A percentile compares a stretch with the other conserved stretches of the same genome.
Conservation (phyloP, 768 basidiomycete genomes). For the Daedaleopsis sinensis region DNA sequence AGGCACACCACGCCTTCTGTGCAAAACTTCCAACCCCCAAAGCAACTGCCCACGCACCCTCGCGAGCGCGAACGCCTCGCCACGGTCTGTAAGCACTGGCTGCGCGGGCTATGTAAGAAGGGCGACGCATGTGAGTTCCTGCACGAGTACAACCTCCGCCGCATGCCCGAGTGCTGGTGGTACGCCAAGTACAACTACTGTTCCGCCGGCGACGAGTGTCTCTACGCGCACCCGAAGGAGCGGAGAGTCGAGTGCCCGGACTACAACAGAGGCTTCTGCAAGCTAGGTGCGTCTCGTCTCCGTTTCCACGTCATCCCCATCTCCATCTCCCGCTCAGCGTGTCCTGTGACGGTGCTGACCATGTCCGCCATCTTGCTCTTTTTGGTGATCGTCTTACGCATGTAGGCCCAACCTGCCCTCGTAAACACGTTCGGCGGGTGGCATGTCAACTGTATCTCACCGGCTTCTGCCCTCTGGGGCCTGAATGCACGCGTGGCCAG, state of each 20-base stretch:
- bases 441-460: slow-evolving; percentile 90
- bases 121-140: slow-evolving; percentile 98
- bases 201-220: slow-evolving; percentile 94
- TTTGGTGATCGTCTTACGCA: neutral
- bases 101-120: slow-evolving; percentile 97
- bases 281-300: slow-evolving; percentile 64
- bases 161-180: slow-evolving; percentile 99
- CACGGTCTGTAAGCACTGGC: slow-evolving; percentile 99
- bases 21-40: slow-evolving; percentile 88
- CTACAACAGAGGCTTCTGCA: slow-evolving; percentile 95
- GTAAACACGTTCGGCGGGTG: slow-evolving; percentile 91
- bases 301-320: slow-evolving; percentile 8
- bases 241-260: slow-evolving; percentile 92
- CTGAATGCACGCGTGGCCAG: slow-evolving; percentile 89
- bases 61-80: slow-evolving; percentile 81
- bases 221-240: slow-evolving; percentile 95
- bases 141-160: slow-evolving; percentile 96
- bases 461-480: slow-evolving; percentile 90
- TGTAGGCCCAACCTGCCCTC: slow-evolving; percentile 78
- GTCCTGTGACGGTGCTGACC: neutral
- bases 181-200: slow-evolving; percentile 98
- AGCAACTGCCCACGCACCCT: slow-evolving; percentile 79
- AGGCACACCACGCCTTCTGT: slow-evolving; percentile 89
- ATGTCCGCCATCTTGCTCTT: neutral
- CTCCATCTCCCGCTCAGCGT: neutral